Conservation (phyloP, 2,329 filamentous ascomycete species). For the Monosporascus sp. region DNA sequence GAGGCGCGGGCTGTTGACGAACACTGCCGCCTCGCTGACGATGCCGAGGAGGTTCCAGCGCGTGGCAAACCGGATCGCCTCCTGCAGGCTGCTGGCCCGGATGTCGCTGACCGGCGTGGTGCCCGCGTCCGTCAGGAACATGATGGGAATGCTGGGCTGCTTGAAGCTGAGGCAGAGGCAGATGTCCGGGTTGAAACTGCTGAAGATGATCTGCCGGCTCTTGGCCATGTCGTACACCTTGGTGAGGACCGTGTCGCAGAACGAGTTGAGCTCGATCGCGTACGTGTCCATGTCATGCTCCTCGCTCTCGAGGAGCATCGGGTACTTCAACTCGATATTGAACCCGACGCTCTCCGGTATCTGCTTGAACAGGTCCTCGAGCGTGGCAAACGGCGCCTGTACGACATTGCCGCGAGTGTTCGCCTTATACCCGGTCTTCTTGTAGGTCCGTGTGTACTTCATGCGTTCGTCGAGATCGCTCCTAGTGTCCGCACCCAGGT, state of each 20-base stretch:
- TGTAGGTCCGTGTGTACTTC: conserved; percentile 95
- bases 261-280: conserved; percentile 91
- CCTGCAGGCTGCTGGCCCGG: conserved; percentile 83
- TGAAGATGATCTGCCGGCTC: conserved; percentile 91
- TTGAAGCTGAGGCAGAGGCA: conserved; percentile 94
- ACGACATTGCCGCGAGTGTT: conserved; percentile 94
- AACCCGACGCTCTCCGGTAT: conserved; percentile 82
- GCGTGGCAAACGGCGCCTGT: conserved; percentile 89
- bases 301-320: conserved; percentile 93
- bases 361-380: conserved; percentile 87
- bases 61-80: conserved; percentile 89
- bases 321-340: conserved; percentile 99
- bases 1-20: conserved; percentile 82
- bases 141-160: conserved; percentile 90
- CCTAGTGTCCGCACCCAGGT: conserved; percentile 39
- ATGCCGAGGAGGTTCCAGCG: conserved; percentile 93
- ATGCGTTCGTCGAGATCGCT: conserved; percentile 67
- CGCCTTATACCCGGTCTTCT: conserved; percentile 90
- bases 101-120: conserved; percentile 80
- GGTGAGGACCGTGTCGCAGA: conserved; percentile 85
- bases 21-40: conserved; percentile 79
- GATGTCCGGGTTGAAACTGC: conserved; percentile 94
- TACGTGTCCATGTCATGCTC: conserved; percentile 97
- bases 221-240: conserved; percentile 85
- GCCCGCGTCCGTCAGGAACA: conserved; percentile 90